A percentile compares a stretch with the other conserved stretches of the same genome.
These are phyloP conservation scores for Globisporangium paddicum DNA, from an alignment of 352 stramenopile species.

Conservation along the genomic window DNA sequence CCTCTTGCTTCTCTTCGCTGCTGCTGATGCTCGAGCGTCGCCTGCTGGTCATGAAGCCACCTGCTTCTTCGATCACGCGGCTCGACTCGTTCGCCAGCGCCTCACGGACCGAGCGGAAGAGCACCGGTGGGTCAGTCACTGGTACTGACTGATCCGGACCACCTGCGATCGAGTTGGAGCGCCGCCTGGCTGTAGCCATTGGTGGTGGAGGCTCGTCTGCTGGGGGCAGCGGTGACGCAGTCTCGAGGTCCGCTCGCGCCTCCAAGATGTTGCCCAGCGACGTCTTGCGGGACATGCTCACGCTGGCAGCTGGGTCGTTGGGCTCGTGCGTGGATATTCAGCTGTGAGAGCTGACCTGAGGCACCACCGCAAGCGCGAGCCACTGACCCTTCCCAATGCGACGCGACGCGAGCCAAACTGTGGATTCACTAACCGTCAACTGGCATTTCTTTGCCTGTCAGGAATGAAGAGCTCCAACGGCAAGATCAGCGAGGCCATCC, in stretches of 20 bases:
- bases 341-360: too few species aligned
- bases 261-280: slow-evolving; percentile 37
- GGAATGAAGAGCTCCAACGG: neutral
- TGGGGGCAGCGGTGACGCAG: neutral
- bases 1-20: slow-evolving; percentile 3
- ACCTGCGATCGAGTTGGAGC: neutral
- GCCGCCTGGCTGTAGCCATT: neutral
- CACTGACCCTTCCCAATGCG: neutral
- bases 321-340: neutral
- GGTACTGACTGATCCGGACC: neutral
- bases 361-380: neutral
- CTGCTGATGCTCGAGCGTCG: slow-evolving; percentile 18
- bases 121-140: neutral
- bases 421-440: neutral
- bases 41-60: slow-evolving; percentile 31
- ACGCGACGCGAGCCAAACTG: neutral
- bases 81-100: slow-evolving; percentile 32
- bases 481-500: slow-evolving; percentile 21
- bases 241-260: neutral
- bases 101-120: slow-evolving; percentile 43
- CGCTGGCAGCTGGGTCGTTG: too few species aligned
- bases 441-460: neutral
- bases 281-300: slow-evolving; percentile 21
- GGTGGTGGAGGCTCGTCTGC: neutral
- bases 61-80: slow-evolving; percentile 18